Percentiles rank a stretch among this genome's conserved stretches.
phyloP scores from a whole-genome alignment of 257 asterid genomes.

The Capsicum rhomboideum region DNA sequence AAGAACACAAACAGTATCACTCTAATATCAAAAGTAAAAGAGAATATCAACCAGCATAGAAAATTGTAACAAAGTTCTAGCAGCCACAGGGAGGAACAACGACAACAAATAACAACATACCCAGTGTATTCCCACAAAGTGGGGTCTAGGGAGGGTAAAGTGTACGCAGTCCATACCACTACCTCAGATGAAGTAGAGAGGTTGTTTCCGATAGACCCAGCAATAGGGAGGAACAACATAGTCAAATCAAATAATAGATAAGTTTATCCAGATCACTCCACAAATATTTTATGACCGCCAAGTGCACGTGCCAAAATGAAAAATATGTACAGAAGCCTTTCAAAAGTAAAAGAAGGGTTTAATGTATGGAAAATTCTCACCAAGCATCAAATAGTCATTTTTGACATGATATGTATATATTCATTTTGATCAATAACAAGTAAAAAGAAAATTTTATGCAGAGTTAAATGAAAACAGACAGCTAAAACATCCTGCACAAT shows the following conservation, averaged over 20 bases:
- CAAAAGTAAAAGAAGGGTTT: background rate
- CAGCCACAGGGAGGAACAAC: background rate
- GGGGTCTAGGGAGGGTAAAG: too few species aligned
- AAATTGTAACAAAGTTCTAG: background rate
- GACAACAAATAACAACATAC: too few species aligned
- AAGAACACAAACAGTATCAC: background rate
- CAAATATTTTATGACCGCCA: background rate
- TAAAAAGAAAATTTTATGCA: background rate
- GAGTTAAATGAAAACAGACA: background rate
- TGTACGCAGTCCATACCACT: too few species aligned
- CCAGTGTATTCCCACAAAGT: too few species aligned
- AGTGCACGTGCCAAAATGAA: background rate
- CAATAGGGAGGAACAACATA: background rate
- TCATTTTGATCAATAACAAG: background rate
- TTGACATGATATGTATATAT: background rate
- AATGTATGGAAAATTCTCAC: background rate
- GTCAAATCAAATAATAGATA: background rate
- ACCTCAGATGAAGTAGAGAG: too few species aligned
- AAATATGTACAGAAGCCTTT: background rate
- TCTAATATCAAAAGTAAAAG: background rate
- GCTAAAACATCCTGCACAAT: background rate
- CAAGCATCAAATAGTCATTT: background rate
- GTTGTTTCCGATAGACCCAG: too few species aligned
- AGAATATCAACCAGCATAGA: constrained; percentile 6
- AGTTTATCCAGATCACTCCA: background rate